Percentiles rank a stretch among this genome's conserved stretches.
These are phyloP conservation scores for Daldinia loculata DNA, from an alignment of 495 filamentous ascomycete genomes.

Conservation along the genomic window DNA sequence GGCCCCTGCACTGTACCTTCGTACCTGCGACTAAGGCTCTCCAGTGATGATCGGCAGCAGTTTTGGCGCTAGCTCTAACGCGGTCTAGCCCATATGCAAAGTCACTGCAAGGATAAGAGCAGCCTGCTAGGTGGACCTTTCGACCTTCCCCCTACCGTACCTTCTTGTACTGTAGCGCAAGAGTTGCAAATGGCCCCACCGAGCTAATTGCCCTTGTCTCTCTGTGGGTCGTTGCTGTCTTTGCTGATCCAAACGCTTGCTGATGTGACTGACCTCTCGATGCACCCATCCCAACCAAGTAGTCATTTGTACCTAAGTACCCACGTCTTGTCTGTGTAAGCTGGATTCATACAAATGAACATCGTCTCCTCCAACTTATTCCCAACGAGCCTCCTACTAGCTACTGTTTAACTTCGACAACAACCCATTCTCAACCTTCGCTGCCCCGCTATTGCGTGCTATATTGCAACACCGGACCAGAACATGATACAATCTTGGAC, in stretches of 20 bases:
- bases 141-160: constrained; percentile 13
- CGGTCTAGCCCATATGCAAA: constrained; percentile 36
- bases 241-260: constrained; percentile 46
- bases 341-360: constrained; percentile 50
- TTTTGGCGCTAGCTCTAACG: constrained; percentile 37
- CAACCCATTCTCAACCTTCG: constrained; percentile 25
- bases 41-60: constrained; percentile 38
- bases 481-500: constrained; percentile 42
- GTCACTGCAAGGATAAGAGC: constrained; percentile 32
- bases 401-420: constrained; percentile 34
- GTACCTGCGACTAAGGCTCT: constrained; percentile 27
- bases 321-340: constrained; percentile 35
- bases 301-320: constrained; percentile 42
- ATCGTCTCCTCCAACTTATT: constrained; percentile 45
- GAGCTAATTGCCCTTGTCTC: constrained; percentile 44
- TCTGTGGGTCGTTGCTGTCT: constrained; percentile 28
- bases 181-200: constrained; percentile 46
- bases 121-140: constrained; percentile 15
- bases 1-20: constrained; percentile 38
- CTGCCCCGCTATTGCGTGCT: constrained; percentile 44
- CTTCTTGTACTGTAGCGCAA: constrained; percentile 16
- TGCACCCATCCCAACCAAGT: constrained; percentile 40
- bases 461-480: constrained; percentile 35
- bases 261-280: constrained; percentile 44
- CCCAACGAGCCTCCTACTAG: constrained; percentile 37